phyloP scores from a whole-genome alignment of 257 asterid species.

The Penstemon newberryi region DNA sequence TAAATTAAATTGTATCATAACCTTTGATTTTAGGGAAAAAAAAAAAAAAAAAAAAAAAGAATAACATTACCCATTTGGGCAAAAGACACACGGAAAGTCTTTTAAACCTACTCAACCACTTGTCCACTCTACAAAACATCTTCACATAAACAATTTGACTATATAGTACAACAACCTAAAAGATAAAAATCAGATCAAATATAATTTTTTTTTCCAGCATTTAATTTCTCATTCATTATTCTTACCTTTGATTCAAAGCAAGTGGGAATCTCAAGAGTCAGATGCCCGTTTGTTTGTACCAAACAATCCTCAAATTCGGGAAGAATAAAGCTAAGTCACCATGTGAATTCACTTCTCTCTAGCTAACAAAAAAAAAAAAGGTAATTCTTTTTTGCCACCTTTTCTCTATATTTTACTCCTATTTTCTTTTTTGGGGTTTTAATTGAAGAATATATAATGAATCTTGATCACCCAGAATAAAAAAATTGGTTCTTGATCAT shows the following conservation, averaged over 20 bases:
- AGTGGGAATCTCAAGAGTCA: slow-evolving; percentile 24
- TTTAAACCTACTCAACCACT: slow-evolving; percentile 34
- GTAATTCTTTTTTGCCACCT: slow-evolving; percentile 25
- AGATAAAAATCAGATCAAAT: neutral
- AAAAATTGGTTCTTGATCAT: neutral
- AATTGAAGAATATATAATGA: slow-evolving; percentile 1
- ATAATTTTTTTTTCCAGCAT: neutral
- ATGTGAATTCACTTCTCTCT: slow-evolving; percentile 20
- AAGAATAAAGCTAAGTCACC: slow-evolving; percentile 15
- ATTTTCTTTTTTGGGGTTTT: neutral
- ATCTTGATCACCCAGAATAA: slow-evolving; percentile 29
- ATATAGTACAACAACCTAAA: neutral
- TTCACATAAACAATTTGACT: neutral
- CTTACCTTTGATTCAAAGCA: neutral
- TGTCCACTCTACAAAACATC: slow-evolving; percentile 7
- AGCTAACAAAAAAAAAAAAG: slow-evolving; percentile 20
- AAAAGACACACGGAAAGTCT: slow-evolving; percentile 34
- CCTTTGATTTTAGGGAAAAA: neutral
- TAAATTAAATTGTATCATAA: neutral
- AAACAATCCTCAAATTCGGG: neutral
- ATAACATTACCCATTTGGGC: slow-evolving; percentile 15
- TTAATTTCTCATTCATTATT: slow-evolving; percentile 4
- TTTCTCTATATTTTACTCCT: neutral
- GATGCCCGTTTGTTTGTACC: neutral
- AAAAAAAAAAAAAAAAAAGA: neutral